Conservation (phyloP, 345 rosid species). For the Heritiera fomes region DNA sequence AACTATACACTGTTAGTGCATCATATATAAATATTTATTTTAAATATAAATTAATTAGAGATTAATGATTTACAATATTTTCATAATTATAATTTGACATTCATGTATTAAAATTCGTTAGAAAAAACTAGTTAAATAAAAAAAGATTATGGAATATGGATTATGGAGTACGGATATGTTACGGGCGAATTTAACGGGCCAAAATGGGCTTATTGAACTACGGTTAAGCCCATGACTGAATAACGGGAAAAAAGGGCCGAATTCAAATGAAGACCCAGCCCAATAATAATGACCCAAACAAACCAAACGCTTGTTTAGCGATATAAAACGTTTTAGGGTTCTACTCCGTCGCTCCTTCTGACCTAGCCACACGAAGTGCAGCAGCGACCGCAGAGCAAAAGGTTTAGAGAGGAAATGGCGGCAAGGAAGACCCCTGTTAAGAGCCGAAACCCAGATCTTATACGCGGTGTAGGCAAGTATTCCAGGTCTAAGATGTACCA, state of each 20-base stretch:
- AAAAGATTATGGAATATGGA: too few relatives aligned
- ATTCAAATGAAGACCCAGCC: not conserved
- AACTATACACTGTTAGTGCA: too few relatives aligned
- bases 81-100: too few relatives aligned
- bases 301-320: not conserved
- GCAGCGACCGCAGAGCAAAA: not conserved
- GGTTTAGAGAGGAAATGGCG: constrained; percentile 41
- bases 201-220: too few relatives aligned
- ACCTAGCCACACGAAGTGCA: not conserved
- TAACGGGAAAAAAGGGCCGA: not conserved
- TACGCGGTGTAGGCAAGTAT: constrained; percentile 63
- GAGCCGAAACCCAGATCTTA: constrained; percentile 57
- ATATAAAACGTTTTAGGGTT: not conserved
- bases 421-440: constrained; percentile 37
- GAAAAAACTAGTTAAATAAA: too few relatives aligned
- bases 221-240: too few relatives aligned
- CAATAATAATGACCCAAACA: not conserved
- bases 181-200: too few relatives aligned
- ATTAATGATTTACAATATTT: too few relatives aligned
- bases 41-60: too few relatives aligned
- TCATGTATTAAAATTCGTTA: too few relatives aligned
- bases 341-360: not conserved
- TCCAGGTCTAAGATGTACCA: constrained; percentile 70
- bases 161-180: too few relatives aligned
- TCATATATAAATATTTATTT: too few relatives aligned